Conservation (phyloP, 2,329 filamentous ascomycete species). For the Verticillium albo-atrum region DNA sequence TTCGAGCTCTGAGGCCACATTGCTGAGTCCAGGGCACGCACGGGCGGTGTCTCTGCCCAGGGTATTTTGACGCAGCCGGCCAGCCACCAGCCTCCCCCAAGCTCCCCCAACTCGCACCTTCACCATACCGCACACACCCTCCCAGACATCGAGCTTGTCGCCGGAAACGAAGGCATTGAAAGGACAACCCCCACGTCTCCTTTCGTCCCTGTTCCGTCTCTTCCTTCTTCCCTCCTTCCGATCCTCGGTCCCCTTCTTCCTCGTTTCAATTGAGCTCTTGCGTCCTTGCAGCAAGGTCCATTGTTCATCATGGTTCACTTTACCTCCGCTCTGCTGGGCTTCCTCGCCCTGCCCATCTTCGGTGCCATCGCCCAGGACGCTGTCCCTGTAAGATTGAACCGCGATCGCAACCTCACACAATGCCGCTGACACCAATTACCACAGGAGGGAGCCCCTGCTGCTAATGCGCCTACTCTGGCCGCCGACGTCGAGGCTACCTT, state of each 20-base stretch:
- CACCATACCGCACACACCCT: background rate
- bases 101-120: background rate
- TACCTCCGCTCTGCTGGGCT: constrained; percentile 66
- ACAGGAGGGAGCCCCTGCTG: constrained; percentile 10
- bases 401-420: constrained; percentile 6
- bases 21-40: constrained; percentile 1
- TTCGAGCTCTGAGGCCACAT: constrained; percentile 2
- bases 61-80: background rate
- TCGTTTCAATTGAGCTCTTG: background rate
- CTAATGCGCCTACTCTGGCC: constrained; percentile 36
- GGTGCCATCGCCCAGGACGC: constrained; percentile 58
- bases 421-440: constrained; percentile 9
- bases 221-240: background rate
- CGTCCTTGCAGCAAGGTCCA: background rate
- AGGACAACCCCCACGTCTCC: background rate
- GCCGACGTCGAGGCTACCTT: constrained; percentile 62
- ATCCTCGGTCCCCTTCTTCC: background rate
- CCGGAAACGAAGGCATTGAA: background rate
- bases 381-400: constrained; percentile 39
- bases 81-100: background rate
- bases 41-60: background rate
- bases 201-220: background rate
- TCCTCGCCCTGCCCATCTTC: constrained; percentile 66
- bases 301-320: constrained; percentile 63
- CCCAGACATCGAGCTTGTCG: background rate